A percentile compares a stretch with the other conserved stretches of the same genome.
Evolutionary conservation across 176 grass and related monocot genomes (phyloP).

Genomic region (Eleusine coracana): DNA sequence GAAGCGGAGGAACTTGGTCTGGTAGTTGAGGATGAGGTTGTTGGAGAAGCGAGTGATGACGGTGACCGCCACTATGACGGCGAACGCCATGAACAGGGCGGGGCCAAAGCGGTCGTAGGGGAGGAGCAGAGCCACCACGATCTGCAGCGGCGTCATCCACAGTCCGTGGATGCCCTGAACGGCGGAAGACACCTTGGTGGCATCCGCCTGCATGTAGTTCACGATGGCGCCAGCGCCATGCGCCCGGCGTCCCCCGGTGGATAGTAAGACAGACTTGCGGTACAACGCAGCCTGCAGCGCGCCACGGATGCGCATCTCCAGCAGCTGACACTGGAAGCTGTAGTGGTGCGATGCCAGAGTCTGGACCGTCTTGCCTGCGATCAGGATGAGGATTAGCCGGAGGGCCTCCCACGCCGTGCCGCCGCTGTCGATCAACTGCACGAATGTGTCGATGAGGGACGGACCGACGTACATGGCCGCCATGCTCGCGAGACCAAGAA

Average conservation of each 20-base stretch:
- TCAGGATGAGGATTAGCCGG: constrained; percentile 42
- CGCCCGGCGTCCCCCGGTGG: constrained; percentile 47
- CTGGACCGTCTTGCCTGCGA: constrained; percentile 49
- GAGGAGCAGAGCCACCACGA: constrained; percentile 53
- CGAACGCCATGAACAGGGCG: constrained; percentile 52
- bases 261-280: constrained; percentile 66
- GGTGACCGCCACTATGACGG: neutral
- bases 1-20: constrained; percentile 49
- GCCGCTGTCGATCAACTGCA: constrained; percentile 42
- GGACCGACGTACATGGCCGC: constrained; percentile 50
- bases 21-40: constrained; percentile 47
- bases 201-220: constrained; percentile 74
- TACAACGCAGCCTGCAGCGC: constrained; percentile 69
- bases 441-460: constrained; percentile 41
- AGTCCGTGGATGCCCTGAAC: constrained; percentile 54
- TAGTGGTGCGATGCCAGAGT: constrained; percentile 64
- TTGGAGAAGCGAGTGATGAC: constrained; percentile 17
- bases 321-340: constrained; percentile 62
- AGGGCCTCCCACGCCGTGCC: constrained; percentile 19
- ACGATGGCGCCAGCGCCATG: constrained; percentile 69
- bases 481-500: constrained; percentile 29
- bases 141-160: constrained; percentile 76
- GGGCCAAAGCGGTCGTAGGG: constrained; percentile 57
- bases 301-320: constrained; percentile 73
- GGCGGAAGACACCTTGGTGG: constrained; percentile 46